Evolutionary conservation across 1,284 basidiomycete species (phyloP).

Genomic region (Flammula alnicola): DNA sequence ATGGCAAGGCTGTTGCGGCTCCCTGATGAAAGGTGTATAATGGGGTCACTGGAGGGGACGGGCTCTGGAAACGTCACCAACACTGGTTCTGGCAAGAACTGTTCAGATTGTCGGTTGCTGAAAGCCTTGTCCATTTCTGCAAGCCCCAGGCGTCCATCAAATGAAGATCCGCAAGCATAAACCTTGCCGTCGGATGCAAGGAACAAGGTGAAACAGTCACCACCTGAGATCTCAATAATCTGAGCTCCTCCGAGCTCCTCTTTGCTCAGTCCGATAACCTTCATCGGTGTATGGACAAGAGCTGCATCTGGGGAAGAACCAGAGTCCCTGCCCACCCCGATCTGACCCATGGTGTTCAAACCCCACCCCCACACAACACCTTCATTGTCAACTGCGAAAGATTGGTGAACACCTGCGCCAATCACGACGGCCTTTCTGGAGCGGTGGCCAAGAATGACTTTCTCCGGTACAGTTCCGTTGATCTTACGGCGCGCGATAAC

Average conservation of each 20-base stretch:
- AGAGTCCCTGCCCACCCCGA: conserved; percentile 50
- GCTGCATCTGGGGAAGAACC: conserved; percentile 51
- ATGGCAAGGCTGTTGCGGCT: conserved; percentile 85
- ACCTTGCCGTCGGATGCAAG: conserved; percentile 84
- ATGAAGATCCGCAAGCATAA: conserved; percentile 81
- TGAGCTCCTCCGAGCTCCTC: conserved; percentile 67
- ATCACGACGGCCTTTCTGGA: conserved; percentile 74
- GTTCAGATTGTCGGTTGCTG: conserved; percentile 54
- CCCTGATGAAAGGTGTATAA: conserved; percentile 78
- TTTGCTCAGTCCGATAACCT: conserved; percentile 70
- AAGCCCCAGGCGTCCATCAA: conserved; percentile 81
- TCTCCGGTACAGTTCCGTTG: conserved; percentile 83
- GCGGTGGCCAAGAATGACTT: conserved; percentile 74
- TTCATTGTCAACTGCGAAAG: conserved; percentile 85
- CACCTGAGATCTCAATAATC: conserved; percentile 76
- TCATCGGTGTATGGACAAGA: conserved; percentile 71
- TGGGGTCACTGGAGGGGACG: conserved; percentile 71
- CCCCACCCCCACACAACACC: conserved; percentile 93
- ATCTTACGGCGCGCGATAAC: conserved; percentile 85
- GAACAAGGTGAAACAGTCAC: conserved; percentile 90
- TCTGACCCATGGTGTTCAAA: conserved; percentile 71
- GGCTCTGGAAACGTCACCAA: conserved; percentile 72
- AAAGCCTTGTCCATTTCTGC: conserved; percentile 62
- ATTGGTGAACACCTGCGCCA: conserved; percentile 84
- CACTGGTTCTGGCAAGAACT: conserved; percentile 66